Conservation (phyloP, 192 early-diverging fungal species). For the Mortierella alpina region DNA sequence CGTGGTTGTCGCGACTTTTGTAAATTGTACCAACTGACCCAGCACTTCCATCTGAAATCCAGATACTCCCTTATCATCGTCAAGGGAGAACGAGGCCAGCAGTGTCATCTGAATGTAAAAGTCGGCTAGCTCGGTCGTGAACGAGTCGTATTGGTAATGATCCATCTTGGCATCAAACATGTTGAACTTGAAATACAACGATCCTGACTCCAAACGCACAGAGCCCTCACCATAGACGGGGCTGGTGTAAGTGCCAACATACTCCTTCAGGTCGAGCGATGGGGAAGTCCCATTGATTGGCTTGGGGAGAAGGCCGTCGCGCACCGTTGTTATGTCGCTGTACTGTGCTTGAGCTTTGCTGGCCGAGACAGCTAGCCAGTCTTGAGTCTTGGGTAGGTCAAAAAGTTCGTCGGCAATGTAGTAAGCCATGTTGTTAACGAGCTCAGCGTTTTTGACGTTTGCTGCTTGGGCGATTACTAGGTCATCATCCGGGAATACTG, state of each 20-base stretch:
- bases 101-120: neutral
- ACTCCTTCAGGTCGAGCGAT: neutral
- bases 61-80: too few species aligned
- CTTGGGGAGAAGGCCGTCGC: neutral
- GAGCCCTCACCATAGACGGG: slow-evolving; percentile 7
- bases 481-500: slow-evolving; percentile 8
- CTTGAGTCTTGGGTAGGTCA: slow-evolving; percentile 12
- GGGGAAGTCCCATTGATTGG: slow-evolving; percentile 1
- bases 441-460: neutral
- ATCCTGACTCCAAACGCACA: neutral
- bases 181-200: neutral
- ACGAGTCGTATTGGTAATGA: slow-evolving; percentile 16
- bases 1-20: too few species aligned
- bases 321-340: neutral
- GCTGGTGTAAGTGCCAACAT: slow-evolving; percentile 9
- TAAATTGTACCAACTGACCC: too few species aligned
- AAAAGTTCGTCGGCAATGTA: slow-evolving; percentile 23
- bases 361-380: slow-evolving; percentile 1
- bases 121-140: neutral
- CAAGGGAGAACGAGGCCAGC: too few species aligned
- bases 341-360: neutral
- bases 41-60: too few species aligned
- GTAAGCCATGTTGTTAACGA: neutral
- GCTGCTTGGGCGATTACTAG: neutral
- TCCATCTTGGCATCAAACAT: slow-evolving; percentile 6